These are phyloP conservation scores for Metarhizium brunneum DNA, from an alignment of 2,329 filamentous ascomycete genomes.

Conservation along the genomic window DNA sequence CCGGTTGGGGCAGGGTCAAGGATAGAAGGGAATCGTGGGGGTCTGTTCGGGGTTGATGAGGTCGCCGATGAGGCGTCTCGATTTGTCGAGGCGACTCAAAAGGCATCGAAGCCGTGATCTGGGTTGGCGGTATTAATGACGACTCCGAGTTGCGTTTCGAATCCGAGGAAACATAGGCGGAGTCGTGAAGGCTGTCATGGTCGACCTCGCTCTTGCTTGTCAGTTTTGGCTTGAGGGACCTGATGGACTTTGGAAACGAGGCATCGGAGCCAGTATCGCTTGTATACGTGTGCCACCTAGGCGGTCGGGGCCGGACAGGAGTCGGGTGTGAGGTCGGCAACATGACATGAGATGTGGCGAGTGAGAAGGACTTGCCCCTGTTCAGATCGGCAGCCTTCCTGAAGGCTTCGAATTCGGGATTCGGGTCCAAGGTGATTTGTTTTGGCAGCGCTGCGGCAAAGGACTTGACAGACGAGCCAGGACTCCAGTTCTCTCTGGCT, in stretches of 20 bases:
- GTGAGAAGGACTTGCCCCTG: conserved; percentile 32
- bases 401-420: conserved; percentile 77
- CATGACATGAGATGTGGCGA: conserved; percentile 38
- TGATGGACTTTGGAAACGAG: conserved; percentile 16
- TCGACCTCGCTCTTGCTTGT: conserved; percentile 33
- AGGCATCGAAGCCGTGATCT: conserved; percentile 32
- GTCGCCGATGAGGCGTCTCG: conserved; percentile 14
- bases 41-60: conserved; percentile 31
- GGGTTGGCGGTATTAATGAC: conserved; percentile 30
- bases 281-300: conserved; percentile 39
- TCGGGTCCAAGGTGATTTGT: conserved; percentile 62
- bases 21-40: conserved; percentile 47
- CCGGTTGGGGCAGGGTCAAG: conserved; percentile 36
- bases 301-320: conserved; percentile 30
- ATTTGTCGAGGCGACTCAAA: conserved; percentile 29
- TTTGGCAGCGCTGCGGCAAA: conserved; percentile 60
- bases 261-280: conserved; percentile 31
- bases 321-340: conserved; percentile 21
- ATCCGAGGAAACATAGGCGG: conserved; percentile 44
- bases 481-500: conserved; percentile 65
- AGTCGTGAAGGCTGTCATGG: conserved; percentile 38
- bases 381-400: conserved; percentile 62
- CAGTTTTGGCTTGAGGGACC: conserved; percentile 12
- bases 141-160: conserved; percentile 44
- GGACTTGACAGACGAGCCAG: conserved; percentile 59